Evolutionary conservation across 768 basidiomycete genomes (phyloP).

Genomic region (Kwoniella sp.): DNA sequence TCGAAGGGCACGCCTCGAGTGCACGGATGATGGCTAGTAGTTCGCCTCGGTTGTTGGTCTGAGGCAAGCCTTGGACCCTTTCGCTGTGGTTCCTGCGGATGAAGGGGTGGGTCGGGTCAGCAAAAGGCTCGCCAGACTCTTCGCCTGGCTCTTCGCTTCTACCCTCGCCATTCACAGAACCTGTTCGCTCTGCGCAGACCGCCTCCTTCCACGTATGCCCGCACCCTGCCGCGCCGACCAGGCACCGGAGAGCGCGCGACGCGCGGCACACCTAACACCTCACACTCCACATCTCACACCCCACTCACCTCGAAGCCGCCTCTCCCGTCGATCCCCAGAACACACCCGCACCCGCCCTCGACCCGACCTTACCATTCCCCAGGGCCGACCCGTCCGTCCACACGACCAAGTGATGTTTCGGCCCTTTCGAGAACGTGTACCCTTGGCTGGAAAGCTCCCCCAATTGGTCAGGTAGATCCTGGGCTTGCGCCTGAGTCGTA

Average conservation of each 20-base stretch:
- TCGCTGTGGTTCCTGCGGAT: conserved; percentile 69
- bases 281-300: too few relatives aligned
- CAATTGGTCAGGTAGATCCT: conserved; percentile 12
- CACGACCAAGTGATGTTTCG: conserved; percentile 54
- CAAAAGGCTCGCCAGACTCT: too few relatives aligned
- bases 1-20: conserved; percentile 65
- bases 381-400: conserved; percentile 85
- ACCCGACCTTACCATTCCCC: conserved; percentile 66
- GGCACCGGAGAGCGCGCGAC: too few relatives aligned
- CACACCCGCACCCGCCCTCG: conserved; percentile 78
- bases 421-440: conserved; percentile 26
- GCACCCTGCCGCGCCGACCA: too few relatives aligned
- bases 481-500: conserved; percentile 5
- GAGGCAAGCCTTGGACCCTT: conserved; percentile 47
- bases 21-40: conserved; percentile 78
- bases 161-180: too few relatives aligned
- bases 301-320: conserved; percentile 28
- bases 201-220: too few relatives aligned
- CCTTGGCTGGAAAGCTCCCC: conserved; percentile 18
- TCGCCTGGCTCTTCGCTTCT: too few relatives aligned
- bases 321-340: conserved; percentile 66
- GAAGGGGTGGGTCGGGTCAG: too few relatives aligned
- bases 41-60: conserved; percentile 63
- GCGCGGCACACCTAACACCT: too few relatives aligned
- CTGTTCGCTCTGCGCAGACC: too few relatives aligned